A percentile compares a stretch with the other conserved stretches of the same genome.
Conservation (phyloP, 2,329 filamentous ascomycete genomes). For the Ophiostoma perfectum region DNA sequence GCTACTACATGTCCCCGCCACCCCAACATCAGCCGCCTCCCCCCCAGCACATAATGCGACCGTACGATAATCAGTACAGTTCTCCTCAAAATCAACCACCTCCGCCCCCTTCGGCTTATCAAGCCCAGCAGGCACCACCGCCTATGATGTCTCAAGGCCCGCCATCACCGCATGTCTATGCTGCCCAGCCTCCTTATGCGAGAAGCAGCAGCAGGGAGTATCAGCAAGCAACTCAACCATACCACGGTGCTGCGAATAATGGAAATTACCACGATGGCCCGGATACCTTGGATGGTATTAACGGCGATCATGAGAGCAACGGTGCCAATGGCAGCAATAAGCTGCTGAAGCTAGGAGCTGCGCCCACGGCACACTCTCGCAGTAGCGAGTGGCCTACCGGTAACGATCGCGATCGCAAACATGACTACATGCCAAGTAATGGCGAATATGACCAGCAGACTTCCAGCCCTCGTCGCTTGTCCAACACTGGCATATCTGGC, state of each 20-base stretch:
- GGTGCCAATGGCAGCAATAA: not conserved
- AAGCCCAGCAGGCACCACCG: not conserved
- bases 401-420: no score
- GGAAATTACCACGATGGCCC: not conserved
- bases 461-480: not conserved
- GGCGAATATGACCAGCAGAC: not conserved
- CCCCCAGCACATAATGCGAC: constrained; percentile 18
- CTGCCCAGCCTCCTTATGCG: not conserved
- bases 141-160: not conserved
- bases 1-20: constrained; percentile 24
- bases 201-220: constrained; percentile 16
- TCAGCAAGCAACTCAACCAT: constrained; percentile 1
- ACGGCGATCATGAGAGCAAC: not conserved
- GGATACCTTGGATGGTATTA: not conserved
- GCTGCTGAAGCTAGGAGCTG: no score
- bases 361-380: no score
- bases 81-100: constrained; percentile 8
- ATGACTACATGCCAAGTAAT: no score
- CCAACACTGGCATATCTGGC: constrained; percentile 23
- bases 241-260: constrained; percentile 47
- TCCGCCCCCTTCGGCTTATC: constrained; percentile 9
- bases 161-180: no score
- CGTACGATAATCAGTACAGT: constrained; percentile 14
- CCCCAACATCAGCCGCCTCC: constrained; percentile 5
- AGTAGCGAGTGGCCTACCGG: no score